phyloP scores from a whole-genome alignment of 441 rosid genomes.

The Syzygium syzygioides region DNA sequence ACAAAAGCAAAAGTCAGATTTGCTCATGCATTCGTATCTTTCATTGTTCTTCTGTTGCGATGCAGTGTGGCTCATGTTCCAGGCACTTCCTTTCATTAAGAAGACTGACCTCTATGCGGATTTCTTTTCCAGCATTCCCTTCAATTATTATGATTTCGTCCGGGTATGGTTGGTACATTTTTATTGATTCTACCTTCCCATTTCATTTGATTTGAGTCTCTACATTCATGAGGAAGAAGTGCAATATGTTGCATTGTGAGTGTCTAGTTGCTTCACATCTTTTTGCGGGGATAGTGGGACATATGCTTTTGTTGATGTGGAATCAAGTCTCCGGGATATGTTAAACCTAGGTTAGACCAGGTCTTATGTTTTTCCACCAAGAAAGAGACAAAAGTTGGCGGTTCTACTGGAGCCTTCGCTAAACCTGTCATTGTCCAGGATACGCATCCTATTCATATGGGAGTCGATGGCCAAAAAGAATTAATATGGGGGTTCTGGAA shows the following conservation, averaged over 20 bases:
- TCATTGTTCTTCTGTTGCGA: neutral
- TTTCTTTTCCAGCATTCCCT: conserved; percentile 47
- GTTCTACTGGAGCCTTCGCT: neutral
- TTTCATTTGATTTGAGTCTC: neutral
- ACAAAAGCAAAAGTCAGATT: neutral
- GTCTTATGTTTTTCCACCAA: neutral
- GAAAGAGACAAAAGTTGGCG: neutral
- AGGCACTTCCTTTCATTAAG: conserved; percentile 65
- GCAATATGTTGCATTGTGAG: neutral
- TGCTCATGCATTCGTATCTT: neutral
- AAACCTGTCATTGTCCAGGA: neutral
- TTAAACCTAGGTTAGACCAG: neutral
- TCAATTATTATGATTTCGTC: conserved; percentile 51
- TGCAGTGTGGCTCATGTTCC: conserved; percentile 73
- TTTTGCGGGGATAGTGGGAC: neutral
- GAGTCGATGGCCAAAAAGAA: neutral
- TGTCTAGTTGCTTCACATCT: neutral
- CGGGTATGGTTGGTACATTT: conserved; percentile 33
- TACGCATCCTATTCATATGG: neutral
- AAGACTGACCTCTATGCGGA: conserved; percentile 41
- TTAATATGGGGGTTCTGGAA: neutral
- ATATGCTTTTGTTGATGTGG: neutral
- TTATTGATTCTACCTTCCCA: neutral
- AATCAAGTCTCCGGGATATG: neutral
- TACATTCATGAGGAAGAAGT: neutral